Evolutionary conservation across 2,329 filamentous ascomycete genomes (phyloP).

Genomic region (Aspergillus neotritici): DNA sequence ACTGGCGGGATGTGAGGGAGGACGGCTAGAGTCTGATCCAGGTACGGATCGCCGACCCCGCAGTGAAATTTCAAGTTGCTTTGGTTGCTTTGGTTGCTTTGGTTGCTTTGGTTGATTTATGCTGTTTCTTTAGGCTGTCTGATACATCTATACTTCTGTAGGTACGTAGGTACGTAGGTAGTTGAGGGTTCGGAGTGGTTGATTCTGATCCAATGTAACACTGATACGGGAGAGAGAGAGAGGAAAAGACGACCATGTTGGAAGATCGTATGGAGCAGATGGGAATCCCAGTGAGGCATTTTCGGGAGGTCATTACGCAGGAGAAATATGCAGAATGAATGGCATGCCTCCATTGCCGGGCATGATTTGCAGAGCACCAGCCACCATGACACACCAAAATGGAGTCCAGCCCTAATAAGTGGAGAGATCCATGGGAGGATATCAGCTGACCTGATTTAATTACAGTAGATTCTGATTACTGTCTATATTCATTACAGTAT

Average conservation of each 20-base stretch:
- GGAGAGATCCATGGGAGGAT: conserved; percentile 12
- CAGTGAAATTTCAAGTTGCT: conserved; percentile 13
- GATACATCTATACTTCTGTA: too few species aligned
- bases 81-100: too few species aligned
- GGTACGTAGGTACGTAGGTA: too few species aligned
- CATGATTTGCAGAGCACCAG: conserved; percentile 20
- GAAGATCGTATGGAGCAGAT: too few species aligned
- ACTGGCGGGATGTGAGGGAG: not conserved
- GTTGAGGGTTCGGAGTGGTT: too few species aligned
- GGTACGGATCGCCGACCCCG: conserved; percentile 17
- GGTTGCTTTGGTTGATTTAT: conserved; percentile 10
- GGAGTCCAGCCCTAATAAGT: conserved; percentile 19
- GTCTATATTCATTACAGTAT: too few species aligned
- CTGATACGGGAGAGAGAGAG: too few species aligned
- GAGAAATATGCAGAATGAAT: conserved; percentile 12
- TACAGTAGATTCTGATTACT: too few species aligned
- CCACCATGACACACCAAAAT: conserved; percentile 23
- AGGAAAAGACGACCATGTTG: too few species aligned
- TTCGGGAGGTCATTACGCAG: conserved; percentile 16
- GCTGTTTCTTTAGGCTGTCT: conserved; percentile 7
- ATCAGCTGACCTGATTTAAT: conserved; percentile 18
- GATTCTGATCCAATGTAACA: too few species aligned
- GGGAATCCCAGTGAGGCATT: conserved; percentile 20
- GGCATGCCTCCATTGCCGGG: conserved; percentile 7
- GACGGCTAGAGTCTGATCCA: conserved; percentile 11